Conservation (phyloP, 2,329 filamentous ascomycete genomes). For the Scolecobasidium constrictum region DNA sequence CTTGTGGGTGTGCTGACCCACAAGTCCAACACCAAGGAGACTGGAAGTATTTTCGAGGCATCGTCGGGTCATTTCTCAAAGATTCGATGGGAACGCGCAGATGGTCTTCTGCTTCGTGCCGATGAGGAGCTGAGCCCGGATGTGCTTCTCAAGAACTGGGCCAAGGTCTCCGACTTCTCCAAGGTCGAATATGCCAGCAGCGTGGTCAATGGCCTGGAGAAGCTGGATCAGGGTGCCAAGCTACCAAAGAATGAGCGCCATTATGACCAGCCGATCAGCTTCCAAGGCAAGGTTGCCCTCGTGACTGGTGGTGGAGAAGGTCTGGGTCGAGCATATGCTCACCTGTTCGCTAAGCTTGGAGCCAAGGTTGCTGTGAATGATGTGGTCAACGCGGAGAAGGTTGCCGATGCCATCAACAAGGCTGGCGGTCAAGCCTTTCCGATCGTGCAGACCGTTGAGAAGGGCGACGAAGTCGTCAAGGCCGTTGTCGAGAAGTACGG, state of each 20-base stretch:
- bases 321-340: constrained; percentile 80
- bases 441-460: constrained; percentile 84
- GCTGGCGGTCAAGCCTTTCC: constrained; percentile 80
- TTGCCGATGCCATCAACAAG: constrained; percentile 87
- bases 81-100: constrained; percentile 87
- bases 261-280: constrained; percentile 63
- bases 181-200: constrained; percentile 30
- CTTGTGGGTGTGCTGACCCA: constrained; percentile 82
- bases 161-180: constrained; percentile 65
- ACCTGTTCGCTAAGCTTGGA: constrained; percentile 76
- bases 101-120: constrained; percentile 78
- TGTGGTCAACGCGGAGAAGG: constrained; percentile 79
- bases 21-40: constrained; percentile 72
- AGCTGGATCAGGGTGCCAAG: constrained; percentile 76
- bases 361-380: constrained; percentile 91
- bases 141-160: constrained; percentile 82
- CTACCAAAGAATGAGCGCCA: constrained; percentile 58
- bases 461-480: constrained; percentile 86
- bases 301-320: constrained; percentile 81
- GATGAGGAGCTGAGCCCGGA: constrained; percentile 81
- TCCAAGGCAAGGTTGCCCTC: constrained; percentile 73
- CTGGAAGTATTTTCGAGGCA: constrained; percentile 82
- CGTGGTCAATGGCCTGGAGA: constrained; percentile 73
- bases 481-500: constrained; percentile 87
- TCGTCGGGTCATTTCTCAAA: constrained; percentile 90